A percentile compares a stretch with the other conserved stretches of the same genome.
These are phyloP conservation scores for Arabis hirsuta DNA, from an alignment of 345 rosid species.

Conservation along the genomic window DNA sequence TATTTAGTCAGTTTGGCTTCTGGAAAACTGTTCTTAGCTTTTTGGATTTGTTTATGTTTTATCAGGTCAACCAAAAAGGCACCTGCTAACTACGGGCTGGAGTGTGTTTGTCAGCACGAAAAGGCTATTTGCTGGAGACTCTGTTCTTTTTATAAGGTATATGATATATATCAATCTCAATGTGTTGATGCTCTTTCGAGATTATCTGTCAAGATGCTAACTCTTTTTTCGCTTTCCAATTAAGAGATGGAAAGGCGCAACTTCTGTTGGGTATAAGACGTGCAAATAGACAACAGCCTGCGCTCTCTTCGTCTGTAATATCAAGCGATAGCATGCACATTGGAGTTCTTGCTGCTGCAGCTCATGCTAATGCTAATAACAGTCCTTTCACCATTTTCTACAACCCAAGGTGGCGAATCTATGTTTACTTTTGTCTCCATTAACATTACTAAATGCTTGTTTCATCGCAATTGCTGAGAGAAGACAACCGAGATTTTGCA, in stretches of 20 bases:
- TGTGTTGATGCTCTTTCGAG: conserved; percentile 21
- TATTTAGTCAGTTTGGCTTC: neutral
- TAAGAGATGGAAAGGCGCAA: conserved; percentile 93
- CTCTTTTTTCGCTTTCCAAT: conserved; percentile 28
- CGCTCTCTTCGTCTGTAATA: conserved; percentile 92
- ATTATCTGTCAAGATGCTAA: conserved; percentile 19
- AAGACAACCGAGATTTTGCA: conserved; percentile 44
- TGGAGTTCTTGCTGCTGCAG: conserved; percentile 98
- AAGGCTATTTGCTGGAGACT: conserved; percentile 92
- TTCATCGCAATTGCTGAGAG: conserved; percentile 33
- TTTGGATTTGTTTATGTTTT: conserved; percentile 27
- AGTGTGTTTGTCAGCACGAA: conserved; percentile 93
- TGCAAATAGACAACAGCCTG: conserved; percentile 88
- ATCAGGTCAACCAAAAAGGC: conserved; percentile 92
- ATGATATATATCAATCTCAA: conserved; percentile 54
- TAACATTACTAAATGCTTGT: neutral
- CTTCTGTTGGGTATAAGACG: conserved; percentile 84
- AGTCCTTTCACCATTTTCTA: conserved; percentile 92
- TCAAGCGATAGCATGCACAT: conserved; percentile 99
- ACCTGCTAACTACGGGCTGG: conserved; percentile 94
- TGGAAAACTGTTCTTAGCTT: conserved; percentile 19
- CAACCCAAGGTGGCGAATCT: conserved; percentile 78
- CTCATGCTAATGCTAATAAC: conserved; percentile 95
- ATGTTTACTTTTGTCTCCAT: neutral
- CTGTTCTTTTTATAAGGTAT: conserved; percentile 93